Evolutionary conservation across 1,139 yeast genomes (phyloP), one percentile per base, ranked within the genome.

Genomic region (Hyphopichia wangnamkhiaoensis): DNA sequence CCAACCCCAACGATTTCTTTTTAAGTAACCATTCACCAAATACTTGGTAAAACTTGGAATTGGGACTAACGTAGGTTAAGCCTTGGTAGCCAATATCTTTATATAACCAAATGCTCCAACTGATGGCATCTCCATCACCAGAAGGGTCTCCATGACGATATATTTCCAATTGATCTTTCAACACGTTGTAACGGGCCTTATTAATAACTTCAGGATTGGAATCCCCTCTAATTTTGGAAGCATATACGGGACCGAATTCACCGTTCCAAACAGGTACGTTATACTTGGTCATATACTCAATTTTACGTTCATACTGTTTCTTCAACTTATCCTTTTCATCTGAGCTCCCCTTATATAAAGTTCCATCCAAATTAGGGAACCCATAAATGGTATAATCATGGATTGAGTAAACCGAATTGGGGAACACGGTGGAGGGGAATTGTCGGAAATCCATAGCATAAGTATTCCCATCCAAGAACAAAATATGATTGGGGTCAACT

Each of bases 51-150:
- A 73, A 70, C 44, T 65, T 62, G 38, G 75, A 66, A 18, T 63
- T 49, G 13, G 76, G 74, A 6, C 64, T 53, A 16, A 70, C 76
- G 43, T 62, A 71, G 21, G 74, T 65, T 43, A 72, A 53, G 2
- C 75, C 78, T 55, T 72, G 77, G 52, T 58, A 71, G 2, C 77
- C 77, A 50, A 72, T 70, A 49, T 72, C 78, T 50, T 72, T 72
- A 55, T 73, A 72, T n/a, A 71, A 59, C 78, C 78, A 72, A 44
- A 72, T 71, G 4, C 76, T 69, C 77, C 77, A 72, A 30, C 65
- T 49, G 39, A 71, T 70, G 14, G 75, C 70, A 12, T 63, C 30
- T 2, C 61, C 58, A 48, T 71, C 75, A 5, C 74, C 75, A 12
- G 71, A 61, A 4, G 76, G 76, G 40, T 69, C 72, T n/a, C 74